phyloP scores from a whole-genome alignment of 768 basidiomycete genomes.

The Pulveroboletus sp. region DNA sequence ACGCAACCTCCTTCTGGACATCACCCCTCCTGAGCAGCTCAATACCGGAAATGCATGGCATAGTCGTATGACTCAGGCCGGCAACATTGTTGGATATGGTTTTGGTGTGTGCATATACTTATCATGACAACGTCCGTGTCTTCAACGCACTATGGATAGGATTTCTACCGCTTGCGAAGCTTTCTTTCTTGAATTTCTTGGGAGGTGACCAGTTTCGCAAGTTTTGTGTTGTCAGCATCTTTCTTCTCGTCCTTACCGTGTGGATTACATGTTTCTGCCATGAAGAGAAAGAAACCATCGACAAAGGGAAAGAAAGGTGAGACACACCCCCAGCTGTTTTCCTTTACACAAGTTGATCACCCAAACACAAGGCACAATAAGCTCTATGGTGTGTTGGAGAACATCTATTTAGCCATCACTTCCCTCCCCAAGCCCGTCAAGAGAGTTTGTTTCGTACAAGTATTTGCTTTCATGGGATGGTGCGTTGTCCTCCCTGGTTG shows the following conservation, averaged over 20 bases:
- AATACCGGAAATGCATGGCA: constrained; percentile 98
- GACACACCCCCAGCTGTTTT: constrained; percentile 4
- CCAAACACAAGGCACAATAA: constrained; percentile 37
- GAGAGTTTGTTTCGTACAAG: constrained; percentile 87
- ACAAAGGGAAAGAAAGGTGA: constrained; percentile 41
- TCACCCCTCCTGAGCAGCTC: constrained; percentile 84
- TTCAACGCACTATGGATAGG: constrained; percentile 40
- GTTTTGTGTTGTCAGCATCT: constrained; percentile 82
- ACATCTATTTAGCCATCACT: constrained; percentile 68
- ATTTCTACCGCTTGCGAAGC: constrained; percentile 78
- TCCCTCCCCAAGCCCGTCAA: constrained; percentile 80
- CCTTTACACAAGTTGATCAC: constrained; percentile 1
- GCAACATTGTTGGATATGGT: constrained; percentile 92
- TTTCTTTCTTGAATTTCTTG: constrained; percentile 72
- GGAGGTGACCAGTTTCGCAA: constrained; percentile 95
- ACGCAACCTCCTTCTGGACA: constrained; percentile 88
- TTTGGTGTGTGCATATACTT: constrained; percentile 52
- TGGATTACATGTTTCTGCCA: constrained; percentile 86
- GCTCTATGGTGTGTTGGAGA: constrained; percentile 67
- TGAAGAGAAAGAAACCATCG: constrained; percentile 67
- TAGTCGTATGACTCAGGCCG: constrained; percentile 93
- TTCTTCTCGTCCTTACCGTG: constrained; percentile 76
- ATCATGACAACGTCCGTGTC: background rate
- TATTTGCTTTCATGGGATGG: constrained; percentile 98
- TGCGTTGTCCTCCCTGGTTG: constrained; percentile 29